Percentiles rank a stretch among this genome's conserved stretches.
phyloP scores from a whole-genome alignment of 345 rosid species.

The Euphorbia pulcherrima region DNA sequence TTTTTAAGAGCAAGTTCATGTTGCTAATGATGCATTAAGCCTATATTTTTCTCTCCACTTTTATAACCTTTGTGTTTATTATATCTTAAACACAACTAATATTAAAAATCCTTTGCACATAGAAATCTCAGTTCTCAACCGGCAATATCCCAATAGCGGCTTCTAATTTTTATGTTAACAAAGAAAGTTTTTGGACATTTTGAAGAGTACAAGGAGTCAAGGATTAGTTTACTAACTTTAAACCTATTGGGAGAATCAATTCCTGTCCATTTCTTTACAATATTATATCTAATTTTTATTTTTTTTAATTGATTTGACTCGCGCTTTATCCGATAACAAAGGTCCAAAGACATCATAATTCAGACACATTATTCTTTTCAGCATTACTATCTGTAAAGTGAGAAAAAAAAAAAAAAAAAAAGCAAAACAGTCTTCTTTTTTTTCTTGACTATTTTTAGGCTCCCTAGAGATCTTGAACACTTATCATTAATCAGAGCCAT shows the following conservation, averaged over 20 bases:
- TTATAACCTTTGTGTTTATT: too few species aligned
- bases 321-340: neutral
- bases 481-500: neutral
- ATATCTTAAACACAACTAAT: too few species aligned
- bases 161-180: too few species aligned
- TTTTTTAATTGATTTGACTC: constrained; percentile 8
- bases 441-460: neutral
- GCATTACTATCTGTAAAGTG: constrained; percentile 26
- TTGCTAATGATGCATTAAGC: too few species aligned
- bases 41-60: too few species aligned
- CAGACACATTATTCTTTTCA: constrained; percentile 34
- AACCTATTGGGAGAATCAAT: constrained; percentile 10
- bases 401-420: constrained; percentile 8
- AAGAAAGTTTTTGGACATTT: constrained; percentile 23
- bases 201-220: constrained; percentile 16
- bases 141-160: constrained; percentile 2
- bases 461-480: neutral
- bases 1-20: too few species aligned
- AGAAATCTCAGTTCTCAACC: neutral
- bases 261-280: constrained; percentile 7
- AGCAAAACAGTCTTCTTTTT: constrained; percentile 19
- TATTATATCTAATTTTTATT: constrained; percentile 5
- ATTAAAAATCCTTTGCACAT: too few species aligned
- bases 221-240: constrained; percentile 19
- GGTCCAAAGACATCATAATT: constrained; percentile 40